Evolutionary conservation across 2,329 filamentous ascomycete species (phyloP).

Genomic region (Lasiodiplodia sp.): DNA sequence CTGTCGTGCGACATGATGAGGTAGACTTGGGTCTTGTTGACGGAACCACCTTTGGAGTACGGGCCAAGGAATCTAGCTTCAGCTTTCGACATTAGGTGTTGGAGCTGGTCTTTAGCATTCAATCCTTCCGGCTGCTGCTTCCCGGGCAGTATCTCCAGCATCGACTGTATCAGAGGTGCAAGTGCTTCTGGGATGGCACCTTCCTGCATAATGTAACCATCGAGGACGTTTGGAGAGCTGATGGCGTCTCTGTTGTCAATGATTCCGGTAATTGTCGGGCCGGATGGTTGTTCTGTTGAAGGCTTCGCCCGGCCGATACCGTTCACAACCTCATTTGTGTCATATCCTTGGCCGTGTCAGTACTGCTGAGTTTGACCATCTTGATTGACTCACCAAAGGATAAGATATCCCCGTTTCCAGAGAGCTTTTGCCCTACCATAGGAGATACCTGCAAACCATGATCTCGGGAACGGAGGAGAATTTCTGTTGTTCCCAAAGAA

Average conservation of each 20-base stretch:
- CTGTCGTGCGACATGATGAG: conserved; percentile 73
- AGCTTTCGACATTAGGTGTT: conserved; percentile 56
- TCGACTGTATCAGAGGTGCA: conserved; percentile 61
- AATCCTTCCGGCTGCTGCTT: conserved; percentile 51
- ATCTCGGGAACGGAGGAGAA: conserved; percentile 40
- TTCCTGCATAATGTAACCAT: conserved; percentile 71
- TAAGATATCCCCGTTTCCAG: conserved; percentile 71
- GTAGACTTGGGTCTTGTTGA: conserved; percentile 69
- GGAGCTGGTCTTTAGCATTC: conserved; percentile 52
- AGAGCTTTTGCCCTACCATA: conserved; percentile 56
- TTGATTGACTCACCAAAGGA: conserved; percentile 55
- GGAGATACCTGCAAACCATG: conserved; percentile 66
- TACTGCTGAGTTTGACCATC: no score
- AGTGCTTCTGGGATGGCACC: conserved; percentile 67
- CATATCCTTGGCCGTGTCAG: conserved; percentile 53
- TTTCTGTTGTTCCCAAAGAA: conserved; percentile 70
- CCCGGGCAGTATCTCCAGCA: conserved; percentile 63
- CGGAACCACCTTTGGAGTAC: conserved; percentile 62
- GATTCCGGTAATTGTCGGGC: conserved; percentile 68
- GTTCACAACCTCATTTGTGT: conserved; percentile 65
- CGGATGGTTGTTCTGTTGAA: conserved; percentile 60
- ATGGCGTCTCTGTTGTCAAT: conserved; percentile 65
- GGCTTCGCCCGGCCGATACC: conserved; percentile 61
- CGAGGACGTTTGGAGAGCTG: conserved; percentile 55
- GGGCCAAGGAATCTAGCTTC: conserved; percentile 66